A percentile compares a stretch with the other conserved stretches of the same genome.
phyloP scores from a whole-genome alignment of 2,329 filamentous ascomycete genomes.

The Zymoseptoria tritici region DNA sequence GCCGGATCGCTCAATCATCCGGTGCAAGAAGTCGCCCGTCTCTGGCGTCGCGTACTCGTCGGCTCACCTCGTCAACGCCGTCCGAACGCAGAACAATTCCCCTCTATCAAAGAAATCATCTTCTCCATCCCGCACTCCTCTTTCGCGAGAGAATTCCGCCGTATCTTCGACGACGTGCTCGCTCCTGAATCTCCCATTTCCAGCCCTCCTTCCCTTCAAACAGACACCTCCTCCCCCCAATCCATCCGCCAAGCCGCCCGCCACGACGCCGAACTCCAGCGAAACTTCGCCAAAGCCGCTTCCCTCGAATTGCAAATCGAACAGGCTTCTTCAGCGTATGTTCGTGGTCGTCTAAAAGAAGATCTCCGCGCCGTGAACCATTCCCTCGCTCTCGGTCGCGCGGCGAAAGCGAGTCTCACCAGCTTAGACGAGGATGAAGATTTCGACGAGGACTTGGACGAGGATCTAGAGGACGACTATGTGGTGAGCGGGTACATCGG shows the following conservation, averaged over 20 bases:
- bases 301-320: slow-evolving; percentile 31
- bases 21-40: slow-evolving; percentile 48
- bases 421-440: neutral
- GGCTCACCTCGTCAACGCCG: slow-evolving; percentile 26
- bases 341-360: slow-evolving; percentile 25
- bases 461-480: slow-evolving; percentile 23
- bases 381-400: slow-evolving; percentile 26
- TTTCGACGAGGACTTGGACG: slow-evolving; percentile 23
- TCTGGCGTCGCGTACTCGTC: slow-evolving; percentile 43
- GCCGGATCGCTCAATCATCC: slow-evolving; percentile 59
- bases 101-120: slow-evolving; percentile 44
- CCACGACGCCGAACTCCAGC: slow-evolving; percentile 12
- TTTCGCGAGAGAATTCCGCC: slow-evolving; percentile 47
- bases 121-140: slow-evolving; percentile 51
- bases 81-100: slow-evolving; percentile 35
- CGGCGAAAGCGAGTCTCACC: slow-evolving; percentile 16
- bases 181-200: slow-evolving; percentile 11
- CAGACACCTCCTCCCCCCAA: neutral
- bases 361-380: slow-evolving; percentile 27
- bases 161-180: slow-evolving; percentile 25
- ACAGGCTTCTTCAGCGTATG: slow-evolving; percentile 24
- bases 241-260: slow-evolving; percentile 2
- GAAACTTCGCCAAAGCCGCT: slow-evolving; percentile 25
- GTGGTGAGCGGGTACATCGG: slow-evolving; percentile 23
- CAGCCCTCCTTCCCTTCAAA: neutral